Percentiles rank a stretch among this genome's conserved stretches.
Evolutionary conservation across 1,284 basidiomycete genomes (phyloP).

Genomic region (Quambalaria eucalypti): DNA sequence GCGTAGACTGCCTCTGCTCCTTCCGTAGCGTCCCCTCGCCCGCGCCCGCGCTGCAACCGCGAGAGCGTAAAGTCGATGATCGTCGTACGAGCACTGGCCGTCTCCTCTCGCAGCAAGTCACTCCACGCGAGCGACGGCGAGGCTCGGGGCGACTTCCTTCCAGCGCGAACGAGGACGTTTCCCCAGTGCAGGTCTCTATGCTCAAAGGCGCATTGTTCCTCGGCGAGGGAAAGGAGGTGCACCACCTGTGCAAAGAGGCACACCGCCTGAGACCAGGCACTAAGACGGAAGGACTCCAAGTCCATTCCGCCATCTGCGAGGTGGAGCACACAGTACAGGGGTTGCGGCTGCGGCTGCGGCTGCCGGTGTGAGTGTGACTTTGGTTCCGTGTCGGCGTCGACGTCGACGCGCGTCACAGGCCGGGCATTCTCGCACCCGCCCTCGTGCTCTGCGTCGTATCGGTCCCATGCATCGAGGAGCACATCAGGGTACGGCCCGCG

Average conservation of each 20-base stretch:
- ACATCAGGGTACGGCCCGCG: slow-evolving; percentile 69
- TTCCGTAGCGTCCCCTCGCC: too few relatives aligned
- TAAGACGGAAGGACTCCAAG: slow-evolving; percentile 70
- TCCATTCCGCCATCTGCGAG: slow-evolving; percentile 81
- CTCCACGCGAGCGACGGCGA: not conserved
- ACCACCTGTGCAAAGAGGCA: slow-evolving; percentile 84
- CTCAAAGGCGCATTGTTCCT: slow-evolving; percentile 74
- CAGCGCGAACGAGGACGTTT: slow-evolving; percentile 67
- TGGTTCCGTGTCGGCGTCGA: not conserved
- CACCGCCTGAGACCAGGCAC: slow-evolving; percentile 74
- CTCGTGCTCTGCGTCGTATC: slow-evolving; percentile 57
- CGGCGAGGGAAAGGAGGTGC: slow-evolving; percentile 66
- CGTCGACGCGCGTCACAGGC: slow-evolving; percentile 61
- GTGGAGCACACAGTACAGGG: slow-evolving; percentile 77
- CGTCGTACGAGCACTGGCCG: slow-evolving; percentile 62
- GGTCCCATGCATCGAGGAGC: slow-evolving; percentile 76
- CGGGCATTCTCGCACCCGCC: slow-evolving; percentile 65
- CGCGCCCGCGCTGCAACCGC: too few relatives aligned
- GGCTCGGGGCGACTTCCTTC: not conserved
- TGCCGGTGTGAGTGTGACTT: too few relatives aligned
- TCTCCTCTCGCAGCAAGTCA: slow-evolving; percentile 47
- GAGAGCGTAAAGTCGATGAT: slow-evolving; percentile 88
- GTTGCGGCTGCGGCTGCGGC: too few relatives aligned
- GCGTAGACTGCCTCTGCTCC: too few relatives aligned
- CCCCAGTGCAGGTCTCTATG: slow-evolving; percentile 97